These are phyloP conservation scores for Limnanthes douglasii DNA, from an alignment of 345 rosid genomes.

Conservation along the genomic window DNA sequence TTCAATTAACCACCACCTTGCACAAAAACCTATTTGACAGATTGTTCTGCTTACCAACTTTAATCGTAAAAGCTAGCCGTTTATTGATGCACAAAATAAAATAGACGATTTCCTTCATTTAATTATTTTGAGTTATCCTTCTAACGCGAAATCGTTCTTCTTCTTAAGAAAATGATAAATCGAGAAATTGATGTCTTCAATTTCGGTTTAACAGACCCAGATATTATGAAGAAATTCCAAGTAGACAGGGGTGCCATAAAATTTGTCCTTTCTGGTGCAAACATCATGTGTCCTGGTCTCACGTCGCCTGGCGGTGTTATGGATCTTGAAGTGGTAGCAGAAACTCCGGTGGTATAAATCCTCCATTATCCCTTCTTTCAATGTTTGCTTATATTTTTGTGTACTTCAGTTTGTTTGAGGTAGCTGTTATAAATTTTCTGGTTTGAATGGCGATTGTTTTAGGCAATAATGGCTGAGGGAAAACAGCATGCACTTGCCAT, in stretches of 20 bases:
- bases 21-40: no score
- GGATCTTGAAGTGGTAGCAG: slow-evolving; percentile 83
- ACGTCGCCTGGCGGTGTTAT: slow-evolving; percentile 93
- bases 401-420: neutral
- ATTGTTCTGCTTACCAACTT: no score
- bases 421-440: no score
- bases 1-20: no score
- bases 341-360: slow-evolving; percentile 88
- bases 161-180: no score
- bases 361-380: neutral
- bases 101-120: no score
- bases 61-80: no score
- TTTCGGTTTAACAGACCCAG: slow-evolving; percentile 37
- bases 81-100: no score
- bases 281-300: slow-evolving; percentile 99
- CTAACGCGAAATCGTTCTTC: no score
- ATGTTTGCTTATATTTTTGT: slow-evolving; percentile 2
- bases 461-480: slow-evolving; percentile 99
- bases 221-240: slow-evolving; percentile 81
- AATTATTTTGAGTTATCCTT: no score
- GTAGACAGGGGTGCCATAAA: slow-evolving; percentile 97
- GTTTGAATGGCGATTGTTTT: slow-evolving; percentile 8
- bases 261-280: slow-evolving; percentile 95
- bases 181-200: slow-evolving; percentile 3
- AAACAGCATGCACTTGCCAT: slow-evolving; percentile 97